A percentile compares a stretch with the other conserved stretches of the same genome.
These are phyloP conservation scores for Scutellaria galericulata DNA, from an alignment of 257 asterid genomes.

Conservation along the genomic window DNA sequence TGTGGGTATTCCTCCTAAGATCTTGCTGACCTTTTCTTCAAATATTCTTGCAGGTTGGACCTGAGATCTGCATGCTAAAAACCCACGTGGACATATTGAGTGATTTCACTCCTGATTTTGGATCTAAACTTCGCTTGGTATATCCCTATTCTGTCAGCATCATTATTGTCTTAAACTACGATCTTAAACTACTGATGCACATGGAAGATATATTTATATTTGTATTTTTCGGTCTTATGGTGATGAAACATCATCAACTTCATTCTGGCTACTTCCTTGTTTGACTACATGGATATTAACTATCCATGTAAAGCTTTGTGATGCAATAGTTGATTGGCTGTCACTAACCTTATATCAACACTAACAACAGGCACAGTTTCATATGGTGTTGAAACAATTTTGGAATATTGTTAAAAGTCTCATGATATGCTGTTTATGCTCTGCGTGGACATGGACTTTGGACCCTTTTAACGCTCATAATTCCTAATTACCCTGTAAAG, in stretches of 20 bases:
- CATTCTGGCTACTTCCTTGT: too few species aligned
- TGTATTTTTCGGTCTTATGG: too few species aligned
- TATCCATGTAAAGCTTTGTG: too few species aligned
- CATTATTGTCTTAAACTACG: constrained; percentile 4
- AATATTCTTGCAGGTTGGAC: constrained; percentile 76
- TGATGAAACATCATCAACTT: too few species aligned
- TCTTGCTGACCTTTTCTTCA: constrained; percentile 14
- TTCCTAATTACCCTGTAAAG: too few species aligned
- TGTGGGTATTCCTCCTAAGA: constrained; percentile 18
- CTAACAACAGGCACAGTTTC: not conserved
- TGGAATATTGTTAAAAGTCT: not conserved
- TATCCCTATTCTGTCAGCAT: constrained; percentile 31
- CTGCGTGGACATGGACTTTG: too few species aligned
- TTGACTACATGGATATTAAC: too few species aligned
- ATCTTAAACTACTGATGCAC: constrained; percentile 11
- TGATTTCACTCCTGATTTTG: constrained; percentile 86
- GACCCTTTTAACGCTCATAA: too few species aligned
- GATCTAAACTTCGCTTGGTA: constrained; percentile 83
- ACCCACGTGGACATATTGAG: constrained; percentile 95
- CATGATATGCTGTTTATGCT: not conserved
- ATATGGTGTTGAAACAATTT: constrained; percentile 5
- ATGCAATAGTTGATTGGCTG: too few species aligned
- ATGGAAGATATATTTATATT: not conserved
- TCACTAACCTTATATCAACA: too few species aligned
- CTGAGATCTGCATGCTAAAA: constrained; percentile 92